Evolutionary conservation across 495 filamentous ascomycete genomes (phyloP), one percentile per base, ranked within the genome.

Genomic region (Cryomyces antarcticus): DNA sequence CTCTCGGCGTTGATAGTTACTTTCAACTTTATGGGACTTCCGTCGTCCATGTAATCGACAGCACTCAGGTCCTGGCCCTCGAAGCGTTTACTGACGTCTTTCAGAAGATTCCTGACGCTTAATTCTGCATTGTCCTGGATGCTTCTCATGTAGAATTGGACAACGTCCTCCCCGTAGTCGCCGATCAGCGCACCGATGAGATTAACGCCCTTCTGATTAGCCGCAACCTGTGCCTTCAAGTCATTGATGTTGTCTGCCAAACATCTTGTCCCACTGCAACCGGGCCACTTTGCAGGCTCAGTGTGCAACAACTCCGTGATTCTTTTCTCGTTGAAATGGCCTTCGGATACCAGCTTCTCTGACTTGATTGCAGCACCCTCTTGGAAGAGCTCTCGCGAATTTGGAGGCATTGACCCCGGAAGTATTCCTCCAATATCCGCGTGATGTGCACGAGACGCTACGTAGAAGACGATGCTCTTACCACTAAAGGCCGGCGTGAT

Each of bases 391-490:
- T 95, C 89, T 5, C 80, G 74, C 3, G 87, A 94, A 47, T 93
- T 80, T 1, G 89, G 89, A 1, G 89, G 89, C 89, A 97, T 97
- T 33, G 82, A 92, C 6, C 89, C 89, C 0, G 89, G 88, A 4
- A 93, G 72, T 42, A 95, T 95, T 29, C 89, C 89, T 10, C 89
- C 89, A 49, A 97, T 96, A 57, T 97, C 89, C 2, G 89, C 89
- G 48, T 97, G 89, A 55, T 97, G 89, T 0, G 89, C 89, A 30
- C 89, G 73, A 6, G 85, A 93, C 3, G 89, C 89, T 5, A 94
- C 89, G 54, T 95, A 97, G 62, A 97, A 97, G 48, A 96, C 72
- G 44, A 97, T 96, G 30, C 83, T 75, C 38, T 81, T 77, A 10
- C 81, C 83, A 30, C 69, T 64, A 57, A 97, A 97, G 10, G 92